Percentiles rank a stretch among this genome's conserved stretches.
Conservation (phyloP, 345 rosid genomes). For the Anastatica hierochuntica region DNA sequence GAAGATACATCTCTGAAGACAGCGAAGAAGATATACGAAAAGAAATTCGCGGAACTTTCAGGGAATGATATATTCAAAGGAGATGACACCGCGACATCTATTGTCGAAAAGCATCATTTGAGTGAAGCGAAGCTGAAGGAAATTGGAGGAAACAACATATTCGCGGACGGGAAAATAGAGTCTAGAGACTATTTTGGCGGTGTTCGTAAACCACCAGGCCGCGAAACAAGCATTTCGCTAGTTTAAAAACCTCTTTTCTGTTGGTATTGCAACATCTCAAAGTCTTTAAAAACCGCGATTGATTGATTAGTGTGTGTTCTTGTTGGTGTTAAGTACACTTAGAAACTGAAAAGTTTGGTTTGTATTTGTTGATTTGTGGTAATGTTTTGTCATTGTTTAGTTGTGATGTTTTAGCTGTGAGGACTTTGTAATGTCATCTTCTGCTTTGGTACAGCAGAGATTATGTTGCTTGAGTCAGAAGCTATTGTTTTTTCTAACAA, state of each 20-base stretch:
- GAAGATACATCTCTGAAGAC: constrained; percentile 54
- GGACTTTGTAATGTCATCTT: no score
- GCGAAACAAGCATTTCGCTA: constrained; percentile 96
- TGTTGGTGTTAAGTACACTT: no score
- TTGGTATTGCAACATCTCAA: background rate
- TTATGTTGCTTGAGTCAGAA: no score
- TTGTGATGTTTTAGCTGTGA: background rate
- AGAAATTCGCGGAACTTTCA: constrained; percentile 71
- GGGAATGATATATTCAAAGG: constrained; percentile 81
- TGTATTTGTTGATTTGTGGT: no score
- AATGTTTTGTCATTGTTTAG: background rate
- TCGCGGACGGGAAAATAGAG: constrained; percentile 75
- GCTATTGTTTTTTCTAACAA: no score
- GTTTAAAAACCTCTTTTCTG: constrained; percentile 42
- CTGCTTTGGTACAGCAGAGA: no score
- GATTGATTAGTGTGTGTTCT: constrained; percentile 19
- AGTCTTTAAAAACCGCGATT: constrained; percentile 20
- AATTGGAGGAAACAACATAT: constrained; percentile 79
- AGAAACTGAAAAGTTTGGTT: no score
- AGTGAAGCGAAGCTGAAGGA: constrained; percentile 68
- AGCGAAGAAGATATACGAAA: constrained; percentile 70
- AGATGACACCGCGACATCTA: constrained; percentile 38
- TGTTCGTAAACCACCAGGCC: constrained; percentile 94
- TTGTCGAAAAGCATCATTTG: constrained; percentile 46
- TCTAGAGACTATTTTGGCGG: constrained; percentile 89